Base-by-base conservation (phyloP, 1,284 basidiomycete genomes). In the Crucibulum parvulum region DNA sequence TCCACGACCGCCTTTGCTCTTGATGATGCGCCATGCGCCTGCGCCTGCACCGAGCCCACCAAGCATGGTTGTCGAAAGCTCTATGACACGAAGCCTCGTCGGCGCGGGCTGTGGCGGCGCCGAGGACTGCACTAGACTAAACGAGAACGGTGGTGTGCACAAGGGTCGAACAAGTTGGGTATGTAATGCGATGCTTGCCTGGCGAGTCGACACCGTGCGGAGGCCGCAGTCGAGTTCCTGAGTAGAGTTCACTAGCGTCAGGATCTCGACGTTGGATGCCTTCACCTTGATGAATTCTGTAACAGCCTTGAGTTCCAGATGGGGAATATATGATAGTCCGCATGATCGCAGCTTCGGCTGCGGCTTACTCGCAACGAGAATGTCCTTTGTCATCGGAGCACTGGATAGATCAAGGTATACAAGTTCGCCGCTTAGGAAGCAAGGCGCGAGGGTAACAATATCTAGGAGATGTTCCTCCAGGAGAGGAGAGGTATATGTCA, bases 341-440 rank as follows among this genome's bases (percentile, higher is more conserved):
- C 98, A 81, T 13, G 93, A 95, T 60, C 97, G 89, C 18, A 99
- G 81, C 41, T 83, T 83, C 1, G 90, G 89, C 73, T 96, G 95
- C 2, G 87, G 77, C 11, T 84, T 81, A 69, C 89, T 87, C 4
- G 78, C 74, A 1, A 81, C 75, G 4, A 98, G 79, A 46, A 91
- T 75, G 4, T 83, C 82, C 55, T 82, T 76, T 5, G 90, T 92
- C 51, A 98, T 68, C 0, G 90, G 90, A 6, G 93, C 84, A 60
- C 93, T 94, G 9, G 95, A 96, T 16, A 99, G 75, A 74, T 99
- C 97, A 60, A 99, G 86, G 76, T 96, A 98, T 15, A 89, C 84
- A 48, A 99, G 81, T 56, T 86, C 76, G 15, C 94, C 94, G 37
- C 83, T 87, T 11, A 81, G 79, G 81, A 99, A 92, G 71, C 93